phyloP scores from a whole-genome alignment of 257 asterid species.

The Nicotiana sylvestris region DNA sequence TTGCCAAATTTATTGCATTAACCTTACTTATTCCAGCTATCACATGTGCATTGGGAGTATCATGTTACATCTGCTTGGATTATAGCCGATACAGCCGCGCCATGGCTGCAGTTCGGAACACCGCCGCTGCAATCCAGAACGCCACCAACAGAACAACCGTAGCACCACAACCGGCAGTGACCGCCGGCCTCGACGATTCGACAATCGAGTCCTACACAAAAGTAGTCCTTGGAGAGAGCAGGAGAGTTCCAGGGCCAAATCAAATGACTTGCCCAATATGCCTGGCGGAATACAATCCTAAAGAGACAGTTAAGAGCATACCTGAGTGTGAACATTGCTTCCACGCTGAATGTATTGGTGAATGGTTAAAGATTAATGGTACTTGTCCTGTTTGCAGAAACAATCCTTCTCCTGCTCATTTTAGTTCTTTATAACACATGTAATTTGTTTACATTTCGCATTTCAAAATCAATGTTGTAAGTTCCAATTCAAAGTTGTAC shows the following conservation, averaged over 20 bases:
- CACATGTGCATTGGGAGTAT: slow-evolving; percentile 14
- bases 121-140: slow-evolving; percentile 13
- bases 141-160: slow-evolving; percentile 4
- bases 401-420: slow-evolving; percentile 40
- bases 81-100: background rate
- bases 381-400: slow-evolving; percentile 77
- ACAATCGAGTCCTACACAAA: slow-evolving; percentile 64
- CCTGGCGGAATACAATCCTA: slow-evolving; percentile 58
- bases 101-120: too few relatives aligned
- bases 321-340: slow-evolving; percentile 81
- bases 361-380: slow-evolving; percentile 62
- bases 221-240: slow-evolving; percentile 67
- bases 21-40: slow-evolving; percentile 31
- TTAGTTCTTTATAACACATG: background rate
- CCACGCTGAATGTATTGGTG: slow-evolving; percentile 77
- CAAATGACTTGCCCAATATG: slow-evolving; percentile 70
- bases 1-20: slow-evolving; percentile 20
- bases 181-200: slow-evolving; percentile 56
- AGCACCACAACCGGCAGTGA: slow-evolving; percentile 15
- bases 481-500: background rate
- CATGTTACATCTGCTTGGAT: slow-evolving; percentile 21
- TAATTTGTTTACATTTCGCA: too few relatives aligned
- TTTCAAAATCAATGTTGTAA: background rate
- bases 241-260: slow-evolving; percentile 58
- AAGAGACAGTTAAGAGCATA: slow-evolving; percentile 50